Base-by-base conservation (phyloP, 768 basidiomycete genomes). In the Royoungia palumana region DNA sequence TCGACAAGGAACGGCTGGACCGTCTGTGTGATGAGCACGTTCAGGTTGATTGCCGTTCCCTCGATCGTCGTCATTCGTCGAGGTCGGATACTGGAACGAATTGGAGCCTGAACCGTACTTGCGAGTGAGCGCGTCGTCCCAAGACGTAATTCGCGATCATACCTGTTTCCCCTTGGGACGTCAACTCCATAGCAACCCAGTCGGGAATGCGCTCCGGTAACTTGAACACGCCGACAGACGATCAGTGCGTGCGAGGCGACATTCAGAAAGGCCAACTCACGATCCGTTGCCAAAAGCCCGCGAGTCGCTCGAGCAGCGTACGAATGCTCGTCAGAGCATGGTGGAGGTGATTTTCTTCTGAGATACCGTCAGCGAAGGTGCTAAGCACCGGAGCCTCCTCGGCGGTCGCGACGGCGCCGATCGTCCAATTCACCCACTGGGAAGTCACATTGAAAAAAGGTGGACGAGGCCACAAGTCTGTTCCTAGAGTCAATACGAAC, bases 221-320 rank as follows among this genome's bases (percentile, higher is more conserved):
- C 67, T 67, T 35, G 11, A 36, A 28, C 10, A 11, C 0, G 17
- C 6, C 20, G 11, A 9, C 28, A 30, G 12, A 41, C 21, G 11
- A 30, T 30, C 28, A 6, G 1, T 66, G 13, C 52, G 35, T 28
- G 4, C 8, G 22, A 6, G 32, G 2, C 11, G 6, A 5, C 2
- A 19, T 3, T 3, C 5, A 6, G 6, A 10, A 20, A 8, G 9
- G 1, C 8, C 1, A 6, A 57, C 66, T 49, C 27, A 74, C 71
- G 58, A 57, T 19, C 58, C 65, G 47, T 74, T 75, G 17, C 86
- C 85, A 58, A 90, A 85, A 0, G 79, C 87, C 63, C 90, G 88
- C 7, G 88, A 86, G 0, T 74, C 85, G 84, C 55, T 82, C 77
- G 35, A 78, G 59, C n/a, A 76, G 65, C 6, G 54, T 56, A 32